Evolutionary conservation across 2,329 filamentous ascomycete genomes (phyloP).

Genomic region (Ophiobolus disseminans): DNA sequence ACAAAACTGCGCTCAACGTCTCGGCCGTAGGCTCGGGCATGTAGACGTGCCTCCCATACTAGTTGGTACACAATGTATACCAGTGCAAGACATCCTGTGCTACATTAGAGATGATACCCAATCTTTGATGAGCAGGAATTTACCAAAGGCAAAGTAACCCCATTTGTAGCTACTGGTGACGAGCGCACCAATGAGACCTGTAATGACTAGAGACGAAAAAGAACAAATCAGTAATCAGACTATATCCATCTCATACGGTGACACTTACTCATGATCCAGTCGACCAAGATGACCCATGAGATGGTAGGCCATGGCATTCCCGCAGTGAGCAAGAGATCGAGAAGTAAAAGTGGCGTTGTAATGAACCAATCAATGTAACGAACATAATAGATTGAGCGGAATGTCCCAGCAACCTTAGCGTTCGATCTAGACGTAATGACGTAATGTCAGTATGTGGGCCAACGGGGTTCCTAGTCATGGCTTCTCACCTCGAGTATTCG

Average conservation of each 20-base stretch:
- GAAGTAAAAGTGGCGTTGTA: conserved; percentile 69
- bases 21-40: conserved; percentile 62
- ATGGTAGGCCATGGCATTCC: conserved; percentile 71
- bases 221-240: not conserved
- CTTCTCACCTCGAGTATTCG: conserved; percentile 63
- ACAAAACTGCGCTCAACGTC: conserved; percentile 63
- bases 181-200: conserved; percentile 70
- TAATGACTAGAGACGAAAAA: no score
- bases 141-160: conserved; percentile 68
- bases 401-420: conserved; percentile 57
- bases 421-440: no score
- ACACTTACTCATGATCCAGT: conserved; percentile 72
- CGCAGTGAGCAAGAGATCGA: conserved; percentile 68
- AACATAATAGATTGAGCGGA: conserved; percentile 71
- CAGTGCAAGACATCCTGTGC: conserved; percentile 54
- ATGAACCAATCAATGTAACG: conserved; percentile 71
- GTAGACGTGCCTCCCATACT: conserved; percentile 61
- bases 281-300: conserved; percentile 66
- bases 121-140: conserved; percentile 1
- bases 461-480: no score
- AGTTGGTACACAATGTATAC: conserved; percentile 68
- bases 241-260: no score
- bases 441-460: no score
- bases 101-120: not conserved
- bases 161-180: conserved; percentile 70